Evolutionary conservation across 75 land plant genomes (phyloP).

Genomic region (Pinus albicaulis): DNA sequence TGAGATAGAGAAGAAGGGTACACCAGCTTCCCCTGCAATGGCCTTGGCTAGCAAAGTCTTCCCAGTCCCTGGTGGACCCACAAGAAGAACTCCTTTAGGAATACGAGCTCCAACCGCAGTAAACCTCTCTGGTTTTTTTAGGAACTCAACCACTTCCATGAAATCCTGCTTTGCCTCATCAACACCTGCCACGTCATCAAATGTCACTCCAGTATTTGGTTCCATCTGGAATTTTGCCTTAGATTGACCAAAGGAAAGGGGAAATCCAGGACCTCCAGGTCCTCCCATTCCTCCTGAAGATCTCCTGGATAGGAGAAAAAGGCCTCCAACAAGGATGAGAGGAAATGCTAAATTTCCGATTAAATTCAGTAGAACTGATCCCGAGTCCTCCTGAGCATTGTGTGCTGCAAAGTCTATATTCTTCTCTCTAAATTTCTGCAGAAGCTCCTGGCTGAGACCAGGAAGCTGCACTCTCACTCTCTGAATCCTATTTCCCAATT

Average conservation of each 20-base stretch:
- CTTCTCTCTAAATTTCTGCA: conserved; percentile 91
- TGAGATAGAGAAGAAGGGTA: conserved; percentile 97
- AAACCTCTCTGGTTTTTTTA: conserved; percentile 97
- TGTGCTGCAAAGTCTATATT: conserved; percentile 97
- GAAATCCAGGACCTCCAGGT: conserved; percentile 95
- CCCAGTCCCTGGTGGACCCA: conserved; percentile 99
- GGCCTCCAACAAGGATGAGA: conserved; percentile 77
- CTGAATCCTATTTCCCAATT: conserved; percentile 88
- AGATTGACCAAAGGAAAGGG: conserved; percentile 95
- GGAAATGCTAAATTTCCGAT: conserved; percentile 97
- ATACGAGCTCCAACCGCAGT: conserved; percentile 97
- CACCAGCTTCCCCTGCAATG: conserved; percentile 99
- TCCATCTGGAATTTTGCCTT: conserved; percentile 99
- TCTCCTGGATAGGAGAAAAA: conserved; percentile 87
- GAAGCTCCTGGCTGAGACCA: conserved; percentile 89
- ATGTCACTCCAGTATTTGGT: conserved; percentile 98
- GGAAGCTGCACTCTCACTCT: conserved; percentile 95
- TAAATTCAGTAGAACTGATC: conserved; percentile 71
- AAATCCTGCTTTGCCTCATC: conserved; percentile 99
- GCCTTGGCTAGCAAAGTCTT: conserved; percentile 97
- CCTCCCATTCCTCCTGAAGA: conserved; percentile 91
- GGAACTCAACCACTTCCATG: conserved; percentile 98
- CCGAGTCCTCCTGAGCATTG: conserved; percentile 92
- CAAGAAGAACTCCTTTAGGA: conserved; percentile 96
- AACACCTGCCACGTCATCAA: conserved; percentile 98